Evolutionary conservation across 129 eudicot genomes (phyloP), one percentile per base, ranked within the genome.

Genomic region (Calendula officinalis): DNA sequence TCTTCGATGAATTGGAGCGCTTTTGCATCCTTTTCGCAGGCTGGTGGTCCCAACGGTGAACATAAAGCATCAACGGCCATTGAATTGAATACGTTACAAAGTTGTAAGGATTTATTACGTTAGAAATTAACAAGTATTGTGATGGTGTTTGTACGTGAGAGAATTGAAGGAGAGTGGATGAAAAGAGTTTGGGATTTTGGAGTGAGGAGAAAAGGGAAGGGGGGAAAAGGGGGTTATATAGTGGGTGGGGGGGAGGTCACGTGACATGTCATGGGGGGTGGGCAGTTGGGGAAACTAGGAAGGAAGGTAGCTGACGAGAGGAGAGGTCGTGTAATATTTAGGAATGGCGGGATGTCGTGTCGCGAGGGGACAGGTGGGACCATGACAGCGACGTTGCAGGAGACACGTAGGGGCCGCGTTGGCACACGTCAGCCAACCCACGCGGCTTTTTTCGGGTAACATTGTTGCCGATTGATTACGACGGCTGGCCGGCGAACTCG

Each of bases 1-100:
- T 91, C 98, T 38, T 91, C 98, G 4, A 91, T 91, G 74, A 91
- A 91, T 34, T 72, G 83, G 12, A 91, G 84, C 4, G 95, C 95
- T 44, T 84, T 87, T 4, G 98, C 98, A 33, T 87, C 98, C 47
- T 91, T 91, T 68, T 91, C 95, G 27, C 95, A 84, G 3, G 90
- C 95, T 12, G 92, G 89, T 9, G 91, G 91, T 8, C 92, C 92
- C 56, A 83, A 50, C n/a, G 97, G 94, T 0, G 96, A 87, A 9
- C 90, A 70, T 40, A 84, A 5, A n/a, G 94, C 80, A 63, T 87
- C 97, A 11, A 87, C 95, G 0, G 90, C 97, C 97, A 91, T 91
- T 54, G 58, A 3, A 3, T 6, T n/a, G n/a, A n/a, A n/a, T n/a
- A n/a, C n/a, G 7, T 33, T 12, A 6, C n/a, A 32, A 27, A 61